Evolutionary conservation across 2,329 filamentous ascomycete genomes (phyloP).

Genomic region (Lachnellula occidentalis): DNA sequence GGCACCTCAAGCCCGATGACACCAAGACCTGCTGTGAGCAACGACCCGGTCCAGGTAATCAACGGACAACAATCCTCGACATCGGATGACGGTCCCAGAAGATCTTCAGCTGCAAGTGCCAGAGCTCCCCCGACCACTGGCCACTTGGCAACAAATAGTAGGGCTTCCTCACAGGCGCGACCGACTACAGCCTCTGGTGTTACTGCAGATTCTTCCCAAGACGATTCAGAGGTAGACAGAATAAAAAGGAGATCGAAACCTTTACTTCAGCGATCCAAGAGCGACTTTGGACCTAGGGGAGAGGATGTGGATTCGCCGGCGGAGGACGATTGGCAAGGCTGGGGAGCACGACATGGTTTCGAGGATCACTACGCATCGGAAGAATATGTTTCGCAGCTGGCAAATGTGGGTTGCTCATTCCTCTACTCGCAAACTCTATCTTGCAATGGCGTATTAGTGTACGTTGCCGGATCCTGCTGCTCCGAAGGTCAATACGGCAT

Average conservation of each 20-base stretch:
- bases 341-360: constrained; percentile 59
- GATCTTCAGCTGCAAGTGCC: not conserved
- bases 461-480: not conserved
- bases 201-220: constrained; percentile 24
- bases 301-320: constrained; percentile 27
- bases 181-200: constrained; percentile 22
- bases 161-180: constrained; percentile 7
- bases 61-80: constrained; percentile 15
- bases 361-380: constrained; percentile 67
- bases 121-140: not conserved
- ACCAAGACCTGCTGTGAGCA: constrained; percentile 21
- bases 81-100: constrained; percentile 7
- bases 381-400: constrained; percentile 63
- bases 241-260: constrained; percentile 21
- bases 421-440: constrained; percentile 6
- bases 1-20: constrained; percentile 17
- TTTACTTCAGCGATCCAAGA: constrained; percentile 39
- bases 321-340: constrained; percentile 27
- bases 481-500: not conserved
- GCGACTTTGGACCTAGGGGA: constrained; percentile 44
- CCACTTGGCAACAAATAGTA: constrained; percentile 7
- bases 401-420: constrained; percentile 46
- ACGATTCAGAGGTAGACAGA: constrained; percentile 25
- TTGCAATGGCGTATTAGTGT: not conserved
- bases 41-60: constrained; percentile 19